phyloP scores from a whole-genome alignment of 2,329 filamentous ascomycete species.

The Tympanopsis confertula region DNA sequence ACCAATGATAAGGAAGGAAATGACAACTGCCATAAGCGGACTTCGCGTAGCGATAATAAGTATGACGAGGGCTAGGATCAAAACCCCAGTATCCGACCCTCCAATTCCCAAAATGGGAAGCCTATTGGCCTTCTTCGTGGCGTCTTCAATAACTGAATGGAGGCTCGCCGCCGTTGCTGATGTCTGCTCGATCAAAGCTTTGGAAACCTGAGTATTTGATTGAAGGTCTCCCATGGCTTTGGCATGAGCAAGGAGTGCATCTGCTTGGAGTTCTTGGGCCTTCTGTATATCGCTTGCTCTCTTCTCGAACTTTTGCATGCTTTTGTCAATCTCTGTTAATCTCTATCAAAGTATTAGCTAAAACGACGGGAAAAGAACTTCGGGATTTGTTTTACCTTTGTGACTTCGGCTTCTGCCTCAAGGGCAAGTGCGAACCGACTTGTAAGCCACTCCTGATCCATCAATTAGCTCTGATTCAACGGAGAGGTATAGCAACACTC shows the following conservation, averaged over 20 bases:
- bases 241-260: conserved; percentile 11
- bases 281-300: neutral
- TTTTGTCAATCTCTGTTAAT: neutral
- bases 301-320: neutral
- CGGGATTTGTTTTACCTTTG: neutral
- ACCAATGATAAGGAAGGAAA: no score
- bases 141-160: conserved; percentile 16
- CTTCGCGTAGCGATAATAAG: no score
- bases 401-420: neutral
- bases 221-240: conserved; percentile 13
- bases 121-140: no score
- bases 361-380: neutral
- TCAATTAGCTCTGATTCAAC: no score
- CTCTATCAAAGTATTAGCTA: neutral
- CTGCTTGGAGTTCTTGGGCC: neutral
- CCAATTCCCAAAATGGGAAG: no score
- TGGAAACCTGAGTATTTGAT: conserved; percentile 12
- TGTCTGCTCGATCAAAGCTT: conserved; percentile 17
- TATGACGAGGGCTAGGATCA: no score
- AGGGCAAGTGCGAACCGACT: neutral
- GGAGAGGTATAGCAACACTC: no score
- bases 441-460: neutral
- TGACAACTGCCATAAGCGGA: no score
- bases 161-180: conserved; percentile 14
- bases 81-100: no score